A percentile compares a stretch with the other conserved stretches of the same genome.
phyloP scores from a whole-genome alignment of 768 basidiomycete genomes.

The Mycena vulgaris region DNA sequence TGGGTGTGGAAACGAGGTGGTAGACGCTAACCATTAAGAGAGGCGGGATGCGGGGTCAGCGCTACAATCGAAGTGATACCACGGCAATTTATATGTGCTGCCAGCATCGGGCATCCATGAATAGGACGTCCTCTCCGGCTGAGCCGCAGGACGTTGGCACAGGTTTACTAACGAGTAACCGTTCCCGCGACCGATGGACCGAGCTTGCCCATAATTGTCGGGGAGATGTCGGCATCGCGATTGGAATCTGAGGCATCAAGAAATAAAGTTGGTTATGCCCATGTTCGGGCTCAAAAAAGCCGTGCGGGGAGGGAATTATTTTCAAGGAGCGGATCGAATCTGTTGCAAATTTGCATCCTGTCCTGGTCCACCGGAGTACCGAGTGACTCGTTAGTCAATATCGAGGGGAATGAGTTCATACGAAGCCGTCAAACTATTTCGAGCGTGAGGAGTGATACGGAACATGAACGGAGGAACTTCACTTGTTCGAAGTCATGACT shows the following conservation, averaged over 20 bases:
- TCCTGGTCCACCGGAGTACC: too few species aligned
- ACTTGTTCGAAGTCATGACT: too few species aligned
- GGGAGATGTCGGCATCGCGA: slow-evolving; percentile 23
- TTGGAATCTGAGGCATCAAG: not conserved
- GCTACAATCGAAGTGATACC: not conserved
- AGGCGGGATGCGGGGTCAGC: too few species aligned
- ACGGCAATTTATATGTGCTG: slow-evolving; percentile 13
- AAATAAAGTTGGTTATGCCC: slow-evolving; percentile 17
- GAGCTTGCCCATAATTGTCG: slow-evolving; percentile 17
- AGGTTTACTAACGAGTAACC: not conserved
- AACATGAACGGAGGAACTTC: too few species aligned
- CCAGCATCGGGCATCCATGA: slow-evolving; percentile 19
- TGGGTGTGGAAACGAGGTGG: not conserved
- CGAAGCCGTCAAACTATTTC: too few species aligned
- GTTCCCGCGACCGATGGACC: not conserved
- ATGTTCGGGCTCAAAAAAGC: not conserved
- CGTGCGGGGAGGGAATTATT: too few species aligned
- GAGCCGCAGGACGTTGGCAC: slow-evolving; percentile 8
- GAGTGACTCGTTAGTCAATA: too few species aligned
- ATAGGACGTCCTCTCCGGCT: slow-evolving; percentile 17
- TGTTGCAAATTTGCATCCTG: too few species aligned
- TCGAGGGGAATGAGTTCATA: too few species aligned
- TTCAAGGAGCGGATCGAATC: too few species aligned
- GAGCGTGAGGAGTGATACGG: too few species aligned
- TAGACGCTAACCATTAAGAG: slow-evolving; percentile 1